Evolutionary conservation across 768 basidiomycete genomes (phyloP).

Genomic region (Xerocomellus dryophilus): DNA sequence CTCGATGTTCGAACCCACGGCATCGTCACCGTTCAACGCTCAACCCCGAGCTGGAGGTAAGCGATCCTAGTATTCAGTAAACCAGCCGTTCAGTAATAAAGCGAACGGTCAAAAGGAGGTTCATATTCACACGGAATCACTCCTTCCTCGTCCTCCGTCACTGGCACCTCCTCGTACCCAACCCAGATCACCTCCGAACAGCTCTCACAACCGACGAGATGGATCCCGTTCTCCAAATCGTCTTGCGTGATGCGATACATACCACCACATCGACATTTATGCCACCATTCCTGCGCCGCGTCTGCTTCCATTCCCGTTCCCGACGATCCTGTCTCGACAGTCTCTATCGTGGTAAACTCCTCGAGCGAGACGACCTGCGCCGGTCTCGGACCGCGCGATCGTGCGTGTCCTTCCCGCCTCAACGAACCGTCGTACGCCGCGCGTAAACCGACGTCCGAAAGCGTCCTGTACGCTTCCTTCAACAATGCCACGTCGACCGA

Average conservation of each 20-base stretch:
- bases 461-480: slow-evolving; percentile 63
- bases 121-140: not conserved
- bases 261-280: slow-evolving; percentile 75
- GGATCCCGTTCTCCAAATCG: slow-evolving; percentile 67
- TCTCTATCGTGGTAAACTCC: slow-evolving; percentile 45
- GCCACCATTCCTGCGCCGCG: slow-evolving; percentile 42
- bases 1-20: not conserved
- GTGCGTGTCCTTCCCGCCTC: slow-evolving; percentile 2
- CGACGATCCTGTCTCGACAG: not conserved
- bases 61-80: not conserved
- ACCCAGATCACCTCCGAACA: slow-evolving; percentile 86
- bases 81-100: not conserved
- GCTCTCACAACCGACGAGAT: slow-evolving; percentile 67
- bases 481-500: slow-evolving; percentile 51
- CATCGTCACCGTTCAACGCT: not conserved
- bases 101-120: not conserved
- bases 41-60: too few relatives aligned
- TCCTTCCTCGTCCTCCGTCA: slow-evolving; percentile 25
- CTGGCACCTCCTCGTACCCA: slow-evolving; percentile 62
- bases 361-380: slow-evolving; percentile 78
- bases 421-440: slow-evolving; percentile 45
- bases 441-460: slow-evolving; percentile 51
- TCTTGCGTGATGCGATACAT: slow-evolving; percentile 52
- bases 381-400: slow-evolving; percentile 51
- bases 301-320: slow-evolving; percentile 30